phyloP scores from a whole-genome alignment of 2,329 filamentous ascomycete species.

The Fusarium caatingaense region DNA sequence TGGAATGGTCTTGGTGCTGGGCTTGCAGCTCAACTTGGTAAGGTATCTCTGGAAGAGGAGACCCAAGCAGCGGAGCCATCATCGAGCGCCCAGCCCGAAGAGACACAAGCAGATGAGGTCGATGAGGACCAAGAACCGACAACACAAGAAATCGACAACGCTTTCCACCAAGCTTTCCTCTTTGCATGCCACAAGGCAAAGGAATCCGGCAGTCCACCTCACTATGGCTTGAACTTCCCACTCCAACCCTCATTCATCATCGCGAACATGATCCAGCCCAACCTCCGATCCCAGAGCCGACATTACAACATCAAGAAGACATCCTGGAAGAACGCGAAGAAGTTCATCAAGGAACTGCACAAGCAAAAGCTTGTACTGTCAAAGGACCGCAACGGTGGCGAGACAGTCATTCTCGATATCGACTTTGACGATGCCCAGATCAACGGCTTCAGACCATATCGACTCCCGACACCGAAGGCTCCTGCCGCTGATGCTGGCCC shows the following conservation, averaged over 20 bases:
- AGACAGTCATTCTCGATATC: conserved; percentile 40
- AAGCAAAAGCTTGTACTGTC: conserved; percentile 28
- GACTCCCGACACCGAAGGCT: conserved; percentile 25
- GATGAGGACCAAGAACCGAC: conserved; percentile 34
- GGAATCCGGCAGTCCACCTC: conserved; percentile 15
- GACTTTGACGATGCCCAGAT: conserved; percentile 38
- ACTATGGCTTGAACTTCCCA: conserved; percentile 37
- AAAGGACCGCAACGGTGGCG: conserved; percentile 39
- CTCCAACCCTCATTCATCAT: conserved; percentile 41
- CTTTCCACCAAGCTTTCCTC: conserved; percentile 39
- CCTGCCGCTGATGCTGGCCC: background rate
- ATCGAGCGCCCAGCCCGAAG: background rate
- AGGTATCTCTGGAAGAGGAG: conserved; percentile 5
- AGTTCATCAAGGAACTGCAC: conserved; percentile 41
- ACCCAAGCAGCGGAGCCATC: background rate
- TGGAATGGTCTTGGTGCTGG: conserved; percentile 29
- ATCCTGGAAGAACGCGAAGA: conserved; percentile 42
- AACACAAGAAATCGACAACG: conserved; percentile 36
- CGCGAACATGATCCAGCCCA: conserved; percentile 41
- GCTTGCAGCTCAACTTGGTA: background rate
- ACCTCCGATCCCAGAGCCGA: conserved; percentile 36
- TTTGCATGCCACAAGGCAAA: conserved; percentile 38
- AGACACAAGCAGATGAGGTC: background rate
- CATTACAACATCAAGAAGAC: conserved; percentile 43
- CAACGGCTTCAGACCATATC: conserved; percentile 32